These are phyloP conservation scores for Didymella glomerata DNA, from an alignment of 2,329 filamentous ascomycete species.

Conservation along the genomic window DNA sequence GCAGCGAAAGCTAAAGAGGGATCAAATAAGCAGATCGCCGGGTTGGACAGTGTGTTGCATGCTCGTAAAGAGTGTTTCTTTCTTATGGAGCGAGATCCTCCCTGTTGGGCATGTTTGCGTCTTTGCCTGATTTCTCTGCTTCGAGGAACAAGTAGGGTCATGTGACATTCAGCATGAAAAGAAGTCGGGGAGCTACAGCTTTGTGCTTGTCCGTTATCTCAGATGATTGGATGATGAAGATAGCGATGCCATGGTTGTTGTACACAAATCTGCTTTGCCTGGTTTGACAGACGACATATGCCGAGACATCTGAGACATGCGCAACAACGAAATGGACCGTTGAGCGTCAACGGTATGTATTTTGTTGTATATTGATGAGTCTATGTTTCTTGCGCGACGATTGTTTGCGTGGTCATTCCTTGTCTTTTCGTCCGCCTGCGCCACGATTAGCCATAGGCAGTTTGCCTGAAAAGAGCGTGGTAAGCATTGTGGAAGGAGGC, in stretches of 20 bases:
- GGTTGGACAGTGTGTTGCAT: background rate
- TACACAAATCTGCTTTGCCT: background rate
- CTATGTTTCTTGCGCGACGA: background rate
- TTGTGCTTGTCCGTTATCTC: background rate
- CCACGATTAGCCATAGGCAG: constrained; percentile 33
- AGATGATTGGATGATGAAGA: background rate
- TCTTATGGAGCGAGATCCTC: background rate
- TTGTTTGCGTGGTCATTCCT: constrained; percentile 1
- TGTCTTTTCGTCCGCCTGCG: constrained; percentile 25
- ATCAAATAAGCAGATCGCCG: background rate
- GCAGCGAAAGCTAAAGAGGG: background rate
- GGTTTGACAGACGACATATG: background rate
- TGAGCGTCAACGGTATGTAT: background rate
- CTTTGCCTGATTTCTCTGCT: background rate
- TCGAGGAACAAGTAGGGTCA: background rate
- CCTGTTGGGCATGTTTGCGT: background rate
- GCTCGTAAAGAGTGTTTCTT: background rate
- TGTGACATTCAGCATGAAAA: background rate
- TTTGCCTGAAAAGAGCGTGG: constrained; percentile 31
- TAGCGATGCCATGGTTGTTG: background rate
- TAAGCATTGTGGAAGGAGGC: constrained; percentile 28
- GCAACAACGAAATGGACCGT: background rate
- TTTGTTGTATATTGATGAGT: background rate
- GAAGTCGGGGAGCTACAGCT: background rate
- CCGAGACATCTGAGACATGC: background rate